Percentiles rank a stretch among this genome's conserved stretches.
Evolutionary conservation across 2,329 filamentous ascomycete genomes (phyloP).

Genomic region (Botrytis deweyae): DNA sequence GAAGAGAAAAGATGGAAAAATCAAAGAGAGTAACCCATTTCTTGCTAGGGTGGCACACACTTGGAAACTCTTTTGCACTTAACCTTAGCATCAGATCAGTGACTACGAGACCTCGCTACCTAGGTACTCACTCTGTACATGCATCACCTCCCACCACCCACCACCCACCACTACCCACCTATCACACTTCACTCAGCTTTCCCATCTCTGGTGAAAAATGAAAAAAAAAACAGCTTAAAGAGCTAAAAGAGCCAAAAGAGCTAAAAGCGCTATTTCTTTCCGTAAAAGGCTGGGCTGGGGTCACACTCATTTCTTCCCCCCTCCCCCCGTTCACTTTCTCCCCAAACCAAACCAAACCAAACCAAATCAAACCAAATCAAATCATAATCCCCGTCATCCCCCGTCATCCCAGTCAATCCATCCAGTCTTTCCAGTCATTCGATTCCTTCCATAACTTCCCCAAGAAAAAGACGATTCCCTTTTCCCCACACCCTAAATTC

Average conservation of each 20-base stretch:
- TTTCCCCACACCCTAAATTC: slow-evolving; percentile 22
- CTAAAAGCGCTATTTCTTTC: slow-evolving; percentile 11
- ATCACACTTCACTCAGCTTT: slow-evolving; percentile 10
- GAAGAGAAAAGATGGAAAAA: background rate
- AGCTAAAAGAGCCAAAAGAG: background rate
- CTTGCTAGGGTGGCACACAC: slow-evolving; percentile 1
- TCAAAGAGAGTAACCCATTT: slow-evolving; percentile 1
- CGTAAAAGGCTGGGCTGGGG: slow-evolving; percentile 13
- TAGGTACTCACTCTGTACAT: background rate
- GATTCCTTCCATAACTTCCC: slow-evolving; percentile 17
- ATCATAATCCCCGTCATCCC: slow-evolving; percentile 2
- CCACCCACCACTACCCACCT: background rate
- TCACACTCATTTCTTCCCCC: slow-evolving; percentile 5
- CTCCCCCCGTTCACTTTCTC: background rate
- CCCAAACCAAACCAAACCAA: background rate
- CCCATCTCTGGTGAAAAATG: background rate
- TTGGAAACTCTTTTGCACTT: slow-evolving; percentile 4
- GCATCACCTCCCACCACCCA: background rate
- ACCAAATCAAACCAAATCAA: too few species aligned
- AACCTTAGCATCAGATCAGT: background rate
- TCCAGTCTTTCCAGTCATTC: background rate
- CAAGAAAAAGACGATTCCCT: background rate
- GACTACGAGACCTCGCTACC: background rate
- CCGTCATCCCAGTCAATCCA: background rate
- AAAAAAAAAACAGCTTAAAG: too few species aligned